These are phyloP conservation scores for Serpula lacrymans DNA, from an alignment of 768 basidiomycete species.

Conservation along the genomic window DNA sequence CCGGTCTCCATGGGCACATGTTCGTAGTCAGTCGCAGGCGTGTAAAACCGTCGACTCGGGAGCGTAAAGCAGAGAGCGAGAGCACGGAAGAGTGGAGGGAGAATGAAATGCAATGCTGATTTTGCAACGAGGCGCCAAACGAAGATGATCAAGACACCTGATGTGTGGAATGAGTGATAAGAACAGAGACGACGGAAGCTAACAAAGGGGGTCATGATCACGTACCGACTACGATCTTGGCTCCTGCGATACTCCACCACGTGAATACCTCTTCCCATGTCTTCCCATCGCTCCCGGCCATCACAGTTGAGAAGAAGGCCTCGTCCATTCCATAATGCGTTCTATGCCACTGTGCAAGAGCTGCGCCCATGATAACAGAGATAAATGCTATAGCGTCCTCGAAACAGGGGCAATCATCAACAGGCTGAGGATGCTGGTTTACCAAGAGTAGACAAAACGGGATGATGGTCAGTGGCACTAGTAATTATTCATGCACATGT, in stretches of 20 bases:
- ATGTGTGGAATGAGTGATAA: neutral
- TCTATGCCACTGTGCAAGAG: conserved; percentile 65
- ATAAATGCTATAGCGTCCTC: conserved; percentile 94
- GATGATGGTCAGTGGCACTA: conserved; percentile 59
- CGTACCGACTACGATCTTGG: conserved; percentile 43
- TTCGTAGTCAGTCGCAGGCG: conserved; percentile 85
- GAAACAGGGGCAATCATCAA: conserved; percentile 97
- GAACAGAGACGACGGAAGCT: neutral
- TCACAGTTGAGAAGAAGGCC: conserved; percentile 30
- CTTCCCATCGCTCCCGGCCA: conserved; percentile 57
- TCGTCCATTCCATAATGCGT: conserved; percentile 39
- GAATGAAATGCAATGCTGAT: conserved; percentile 61
- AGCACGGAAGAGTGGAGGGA: conserved; percentile 83
- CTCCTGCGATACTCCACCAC: conserved; percentile 35
- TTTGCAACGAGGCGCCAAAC: conserved; percentile 88
- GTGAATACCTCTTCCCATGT: conserved; percentile 26
- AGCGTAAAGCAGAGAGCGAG: conserved; percentile 65
- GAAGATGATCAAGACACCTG: conserved; percentile 78
- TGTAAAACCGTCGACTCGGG: conserved; percentile 85
- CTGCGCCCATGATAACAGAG: conserved; percentile 77
- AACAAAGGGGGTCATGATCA: conserved; percentile 2
- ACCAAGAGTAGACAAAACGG: conserved; percentile 68
- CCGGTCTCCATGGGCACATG: conserved; percentile 57
- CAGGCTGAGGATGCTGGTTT: conserved; percentile 90
- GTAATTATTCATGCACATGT: conserved; percentile 1